Conservation (phyloP, 2,329 filamentous ascomycete genomes). For the Paecilomyces sp. region DNA sequence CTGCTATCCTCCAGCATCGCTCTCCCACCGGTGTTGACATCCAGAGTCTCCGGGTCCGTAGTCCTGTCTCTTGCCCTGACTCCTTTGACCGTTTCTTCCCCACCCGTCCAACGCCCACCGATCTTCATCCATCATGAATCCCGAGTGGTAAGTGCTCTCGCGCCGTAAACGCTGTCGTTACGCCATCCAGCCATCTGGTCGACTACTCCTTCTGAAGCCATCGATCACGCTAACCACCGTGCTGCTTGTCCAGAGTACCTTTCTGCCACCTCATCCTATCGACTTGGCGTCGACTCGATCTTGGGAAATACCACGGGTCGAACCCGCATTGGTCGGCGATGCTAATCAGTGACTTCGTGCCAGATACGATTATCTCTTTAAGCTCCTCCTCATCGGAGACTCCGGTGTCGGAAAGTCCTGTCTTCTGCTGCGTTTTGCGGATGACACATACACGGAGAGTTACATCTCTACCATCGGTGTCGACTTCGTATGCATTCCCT, state of each 20-base stretch:
- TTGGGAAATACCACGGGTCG: not conserved
- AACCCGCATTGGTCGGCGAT: constrained; percentile 2
- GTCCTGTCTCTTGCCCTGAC: constrained; percentile 1
- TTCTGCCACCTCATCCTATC: constrained; percentile 2
- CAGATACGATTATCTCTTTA: constrained; percentile 99
- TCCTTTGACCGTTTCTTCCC: not conserved
- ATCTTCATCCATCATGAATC: constrained; percentile 36
- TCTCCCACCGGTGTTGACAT: constrained; percentile 1
- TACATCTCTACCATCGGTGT: constrained; percentile 99
- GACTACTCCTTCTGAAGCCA: not conserved
- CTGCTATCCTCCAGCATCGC: constrained; percentile 2
- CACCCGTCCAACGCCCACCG: not conserved
- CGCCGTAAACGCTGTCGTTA: not conserved
- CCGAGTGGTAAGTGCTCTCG: constrained; percentile 38
- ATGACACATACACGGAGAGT: constrained; percentile 98
- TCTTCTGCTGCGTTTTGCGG: constrained; percentile 92
- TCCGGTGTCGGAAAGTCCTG: constrained; percentile 99
- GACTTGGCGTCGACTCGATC: not conserved
- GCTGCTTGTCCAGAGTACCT: constrained; percentile 16
- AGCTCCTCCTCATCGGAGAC: constrained; percentile 99
- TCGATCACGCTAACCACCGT: not conserved
- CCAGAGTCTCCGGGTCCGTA: not conserved
- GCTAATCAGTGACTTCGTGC: constrained; percentile 15
- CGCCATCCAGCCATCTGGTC: constrained; percentile 4
- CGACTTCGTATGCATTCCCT: constrained; percentile 71